Conservation (phyloP, 2,329 filamentous ascomycete species). For the Ceratocystis albifundus region DNA sequence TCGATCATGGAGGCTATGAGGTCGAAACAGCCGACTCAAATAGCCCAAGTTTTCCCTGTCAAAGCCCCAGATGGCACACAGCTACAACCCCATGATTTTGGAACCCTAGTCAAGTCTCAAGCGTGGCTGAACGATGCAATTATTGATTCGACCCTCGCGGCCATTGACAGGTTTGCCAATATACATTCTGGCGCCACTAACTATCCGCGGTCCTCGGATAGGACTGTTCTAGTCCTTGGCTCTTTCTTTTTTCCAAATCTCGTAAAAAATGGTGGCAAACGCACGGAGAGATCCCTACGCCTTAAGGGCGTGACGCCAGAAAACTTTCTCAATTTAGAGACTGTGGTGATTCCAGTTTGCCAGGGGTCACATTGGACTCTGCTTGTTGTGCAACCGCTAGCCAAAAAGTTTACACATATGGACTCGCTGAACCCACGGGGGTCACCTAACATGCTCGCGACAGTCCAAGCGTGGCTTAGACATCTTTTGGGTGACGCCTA, state of each 20-base stretch:
- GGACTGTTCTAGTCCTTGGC: conserved; percentile 51
- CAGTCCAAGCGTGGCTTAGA: conserved; percentile 44
- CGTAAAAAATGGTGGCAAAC: conserved; percentile 36
- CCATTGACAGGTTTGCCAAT: conserved; percentile 50
- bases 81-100: conserved; percentile 43
- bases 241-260: conserved; percentile 55
- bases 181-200: conserved; percentile 42
- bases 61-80: conserved; percentile 8
- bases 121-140: conserved; percentile 69
- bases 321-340: conserved; percentile 54
- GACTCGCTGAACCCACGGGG: conserved; percentile 49
- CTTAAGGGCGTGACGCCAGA: conserved; percentile 45
- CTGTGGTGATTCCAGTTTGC: conserved; percentile 60
- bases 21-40: not conserved
- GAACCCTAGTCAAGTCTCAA: conserved; percentile 44
- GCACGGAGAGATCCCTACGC: conserved; percentile 45
- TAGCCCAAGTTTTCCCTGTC: conserved; percentile 15
- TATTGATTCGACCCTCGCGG: conserved; percentile 54
- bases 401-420: conserved; percentile 53
- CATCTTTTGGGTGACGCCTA: conserved; percentile 46
- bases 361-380: conserved; percentile 58
- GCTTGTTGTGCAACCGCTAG: conserved; percentile 51
- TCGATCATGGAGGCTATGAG: conserved; percentile 4
- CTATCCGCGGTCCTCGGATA: conserved; percentile 36
- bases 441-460: conserved; percentile 32